Evolutionary conservation across 331 rosid genomes (phyloP).

Genomic region (Acacia concinna): DNA sequence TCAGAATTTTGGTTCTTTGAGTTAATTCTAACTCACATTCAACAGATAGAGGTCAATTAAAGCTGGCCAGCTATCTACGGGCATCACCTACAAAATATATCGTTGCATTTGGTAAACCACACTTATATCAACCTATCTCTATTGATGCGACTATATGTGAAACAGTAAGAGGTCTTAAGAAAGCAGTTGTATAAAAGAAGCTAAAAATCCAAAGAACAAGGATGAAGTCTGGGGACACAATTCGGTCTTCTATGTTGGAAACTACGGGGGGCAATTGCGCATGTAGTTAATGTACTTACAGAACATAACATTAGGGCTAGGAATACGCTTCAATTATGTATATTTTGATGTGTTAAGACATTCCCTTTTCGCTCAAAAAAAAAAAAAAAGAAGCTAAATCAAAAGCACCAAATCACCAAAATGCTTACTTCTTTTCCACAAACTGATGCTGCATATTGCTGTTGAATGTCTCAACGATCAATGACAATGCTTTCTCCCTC

Average conservation of each 20-base stretch:
- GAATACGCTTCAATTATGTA: too few relatives aligned
- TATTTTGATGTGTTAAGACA: too few relatives aligned
- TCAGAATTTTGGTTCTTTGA: neutral
- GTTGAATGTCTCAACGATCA: constrained; percentile 57
- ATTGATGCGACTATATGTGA: neutral
- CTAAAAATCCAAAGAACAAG: too few relatives aligned
- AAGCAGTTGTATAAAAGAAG: neutral
- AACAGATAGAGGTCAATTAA: neutral
- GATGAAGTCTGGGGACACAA: too few relatives aligned
- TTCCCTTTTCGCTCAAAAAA: too few relatives aligned
- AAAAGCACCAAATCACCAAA: neutral
- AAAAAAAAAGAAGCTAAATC: too few relatives aligned
- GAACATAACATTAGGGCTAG: too few relatives aligned
- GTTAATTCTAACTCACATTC: constrained; percentile 9
- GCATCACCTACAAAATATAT: constrained; percentile 4
- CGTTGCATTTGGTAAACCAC: neutral
- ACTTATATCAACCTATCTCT: neutral
- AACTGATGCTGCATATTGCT: constrained; percentile 66
- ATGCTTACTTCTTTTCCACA: constrained; percentile 76
- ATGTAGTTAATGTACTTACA: too few relatives aligned
- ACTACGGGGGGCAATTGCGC: too few relatives aligned
- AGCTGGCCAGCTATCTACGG: neutral
- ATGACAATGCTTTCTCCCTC: constrained; percentile 66
- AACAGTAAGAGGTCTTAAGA: neutral
- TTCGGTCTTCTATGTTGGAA: too few relatives aligned